These are phyloP conservation scores for Blastosporella zonata DNA, from an alignment of 1,284 basidiomycete genomes.

Conservation along the genomic window DNA sequence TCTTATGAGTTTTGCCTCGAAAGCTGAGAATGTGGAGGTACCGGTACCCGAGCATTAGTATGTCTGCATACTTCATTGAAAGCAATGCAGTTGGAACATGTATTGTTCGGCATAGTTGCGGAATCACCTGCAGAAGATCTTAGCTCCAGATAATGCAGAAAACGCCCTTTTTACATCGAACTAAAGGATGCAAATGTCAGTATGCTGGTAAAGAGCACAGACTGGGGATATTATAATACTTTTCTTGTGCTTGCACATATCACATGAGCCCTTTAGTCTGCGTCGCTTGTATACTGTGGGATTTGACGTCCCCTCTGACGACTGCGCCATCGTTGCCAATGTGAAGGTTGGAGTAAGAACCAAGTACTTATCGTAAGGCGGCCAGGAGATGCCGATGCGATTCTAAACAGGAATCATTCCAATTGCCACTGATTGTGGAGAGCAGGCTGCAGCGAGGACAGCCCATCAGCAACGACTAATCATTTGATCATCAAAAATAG, in stretches of 20 bases:
- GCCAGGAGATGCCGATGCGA: no score
- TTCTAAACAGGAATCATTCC: no score
- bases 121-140: slow-evolving; percentile 16
- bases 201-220: not conserved
- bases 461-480: no score
- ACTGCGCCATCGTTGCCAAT: not conserved
- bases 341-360: no score
- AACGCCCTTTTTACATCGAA: slow-evolving; percentile 12
- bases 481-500: no score
- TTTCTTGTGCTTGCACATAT: slow-evolving; percentile 23
- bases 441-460: no score
- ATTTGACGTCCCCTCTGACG: slow-evolving; percentile 2
- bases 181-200: slow-evolving; percentile 4
- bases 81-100: slow-evolving; percentile 22
- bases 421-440: no score
- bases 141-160: not conserved
- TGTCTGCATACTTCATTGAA: slow-evolving; percentile 20
- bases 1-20: not conserved
- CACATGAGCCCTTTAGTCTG: slow-evolving; percentile 21
- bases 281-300: slow-evolving; percentile 22
- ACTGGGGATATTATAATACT: slow-evolving; percentile 5
- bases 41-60: slow-evolving; percentile 14
- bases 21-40: not conserved
- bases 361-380: no score
- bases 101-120: slow-evolving; percentile 18